Conservation (phyloP, 257 asterid species). For the Solanum arcanum region DNA sequence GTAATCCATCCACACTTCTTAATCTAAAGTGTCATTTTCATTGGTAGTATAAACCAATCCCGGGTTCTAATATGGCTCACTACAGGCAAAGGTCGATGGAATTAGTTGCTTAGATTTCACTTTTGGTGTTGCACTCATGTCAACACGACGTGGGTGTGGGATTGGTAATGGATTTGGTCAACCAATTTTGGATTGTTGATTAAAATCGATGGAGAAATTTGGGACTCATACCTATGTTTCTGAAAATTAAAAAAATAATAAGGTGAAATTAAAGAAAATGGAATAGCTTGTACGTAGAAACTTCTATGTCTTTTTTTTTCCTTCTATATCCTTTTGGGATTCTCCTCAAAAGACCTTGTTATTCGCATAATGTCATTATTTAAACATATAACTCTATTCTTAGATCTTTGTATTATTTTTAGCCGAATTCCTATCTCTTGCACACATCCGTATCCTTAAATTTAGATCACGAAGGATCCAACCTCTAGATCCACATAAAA, state of each 20-base stretch:
- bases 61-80: neutral
- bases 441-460: neutral
- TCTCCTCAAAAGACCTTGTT: neutral
- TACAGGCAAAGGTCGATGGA: neutral
- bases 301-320: neutral
- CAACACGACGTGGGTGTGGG: neutral
- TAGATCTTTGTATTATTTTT: neutral
- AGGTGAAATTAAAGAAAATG: neutral
- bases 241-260: neutral
- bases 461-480: neutral
- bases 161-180: neutral
- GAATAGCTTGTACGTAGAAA: neutral
- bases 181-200: neutral
- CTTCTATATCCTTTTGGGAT: neutral
- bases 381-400: neutral
- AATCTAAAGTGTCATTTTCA: neutral
- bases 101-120: neutral
- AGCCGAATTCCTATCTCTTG: neutral
- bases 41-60: neutral
- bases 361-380: neutral
- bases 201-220: neutral
- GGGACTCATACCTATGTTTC: neutral
- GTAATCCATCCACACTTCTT: neutral
- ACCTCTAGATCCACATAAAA: neutral
- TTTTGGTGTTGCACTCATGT: neutral